phyloP scores from a whole-genome alignment of 129 eudicot species.

The Flaveria sonorensis region DNA sequence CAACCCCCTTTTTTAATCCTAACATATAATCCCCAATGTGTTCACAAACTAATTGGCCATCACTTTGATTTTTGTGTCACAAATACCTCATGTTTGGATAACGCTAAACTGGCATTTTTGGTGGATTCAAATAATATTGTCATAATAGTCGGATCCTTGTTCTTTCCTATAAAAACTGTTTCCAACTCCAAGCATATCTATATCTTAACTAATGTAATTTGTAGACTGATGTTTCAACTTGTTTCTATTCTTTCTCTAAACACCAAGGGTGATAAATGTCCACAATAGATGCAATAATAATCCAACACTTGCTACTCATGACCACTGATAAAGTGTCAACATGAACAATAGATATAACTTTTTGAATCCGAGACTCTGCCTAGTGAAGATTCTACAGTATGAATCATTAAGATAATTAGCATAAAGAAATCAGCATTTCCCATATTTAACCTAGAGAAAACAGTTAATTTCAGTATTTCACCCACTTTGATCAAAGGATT shows the following conservation, averaged over 20 bases:
- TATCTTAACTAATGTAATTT: too few species aligned
- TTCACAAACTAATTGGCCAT: constrained; percentile 7
- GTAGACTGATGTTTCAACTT: not conserved
- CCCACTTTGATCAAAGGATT: constrained; percentile 1
- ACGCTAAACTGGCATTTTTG: not conserved
- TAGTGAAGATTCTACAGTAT: not conserved
- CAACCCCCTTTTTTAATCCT: not conserved
- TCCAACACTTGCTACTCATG: not conserved
- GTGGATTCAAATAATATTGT: constrained; percentile 4
- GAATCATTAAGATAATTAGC: not conserved
- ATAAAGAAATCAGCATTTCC: not conserved
- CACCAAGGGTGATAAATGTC: not conserved
- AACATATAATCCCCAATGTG: not conserved
- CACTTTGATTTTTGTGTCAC: constrained; percentile 6
- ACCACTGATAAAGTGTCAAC: constrained; percentile 15
- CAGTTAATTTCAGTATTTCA: not conserved
- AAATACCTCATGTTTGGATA: not conserved
- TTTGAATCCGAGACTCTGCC: not conserved
- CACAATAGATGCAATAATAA: not conserved
- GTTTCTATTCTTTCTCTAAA: not conserved
- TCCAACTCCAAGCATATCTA: too few species aligned
- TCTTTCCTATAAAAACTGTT: too few species aligned
- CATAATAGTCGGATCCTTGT: too few species aligned
- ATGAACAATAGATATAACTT: constrained; percentile 6
- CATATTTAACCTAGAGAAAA: not conserved